Base-by-base conservation (phyloP, 768 basidiomycete genomes). In the Leccinum incarnatum region DNA sequence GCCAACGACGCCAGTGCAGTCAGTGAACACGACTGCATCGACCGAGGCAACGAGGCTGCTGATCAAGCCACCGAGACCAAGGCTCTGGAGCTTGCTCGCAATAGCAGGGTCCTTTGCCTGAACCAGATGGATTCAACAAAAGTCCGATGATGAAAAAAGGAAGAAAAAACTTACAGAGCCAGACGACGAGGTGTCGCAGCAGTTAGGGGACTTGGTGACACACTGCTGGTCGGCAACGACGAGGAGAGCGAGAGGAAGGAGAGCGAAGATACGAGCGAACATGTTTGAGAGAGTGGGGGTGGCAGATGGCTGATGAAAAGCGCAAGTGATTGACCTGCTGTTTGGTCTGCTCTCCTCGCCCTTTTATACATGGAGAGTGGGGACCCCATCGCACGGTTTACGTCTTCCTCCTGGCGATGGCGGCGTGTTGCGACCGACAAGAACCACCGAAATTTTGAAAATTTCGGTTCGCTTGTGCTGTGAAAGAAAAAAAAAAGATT, bases 221-320 rank as follows among this genome's bases (percentile, higher is more conserved):
- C 36, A 60, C 34, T 55, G 37, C 68, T 56, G 45, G 21, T 14
- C 14, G 10, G 64, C 62, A 25, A 58, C 51, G 21, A 29, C 66
- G 9, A 66, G 45, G 27, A 64, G 50, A 54, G 59, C 69, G 8
- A 69, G 36, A 14, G 62, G 62, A 3, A 62, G n/a, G 25, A 70
- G 51, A 40, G 68, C 55, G 10, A 65, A 17, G 55, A 66, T 5
- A 5, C 62, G 63, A 50, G 67, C 53, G 21, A 69, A 58, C 66
- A 67, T 67, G 14, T 2, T 32, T 25, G 27, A 29, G 25, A 6
- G n/a, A 40, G 2, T 1, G 3, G 9, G 40, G 48, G 21, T 10
- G 15, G 34, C 2, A 15, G 32, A 12, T 10, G 2, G n/a, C 17
- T 32, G 34, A 42, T 25, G 36, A 56, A 17, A 50, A 21, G n/a